Evolutionary conservation across 108 stramenopile species (phyloP), one percentile per base, ranked within the genome.

Genomic region (Pseudonitzschia pungens): DNA sequence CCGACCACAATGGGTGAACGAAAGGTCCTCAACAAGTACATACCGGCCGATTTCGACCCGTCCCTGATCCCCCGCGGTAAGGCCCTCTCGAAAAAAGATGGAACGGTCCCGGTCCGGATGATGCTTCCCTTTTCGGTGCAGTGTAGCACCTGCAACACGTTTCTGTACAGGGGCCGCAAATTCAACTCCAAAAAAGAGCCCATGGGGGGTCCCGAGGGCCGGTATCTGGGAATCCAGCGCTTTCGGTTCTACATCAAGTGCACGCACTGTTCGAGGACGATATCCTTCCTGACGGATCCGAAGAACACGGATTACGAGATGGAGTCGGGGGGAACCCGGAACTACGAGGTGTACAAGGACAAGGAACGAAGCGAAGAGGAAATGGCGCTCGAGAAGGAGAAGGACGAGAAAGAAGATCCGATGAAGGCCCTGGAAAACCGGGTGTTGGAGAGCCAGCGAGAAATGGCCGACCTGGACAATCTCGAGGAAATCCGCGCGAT

Each of bases 1-100:
- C 6, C 36, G 36, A 36, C 7, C 45, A 98, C 55, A 59, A 99
- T 99, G 98, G 98, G 98, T 42, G 98, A 99, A 78, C 93, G 98
- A 56, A 99, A 99, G 71, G 96, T 99, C 54, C 79, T 98, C 31
- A 96, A 95, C 89, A 95, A 96, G 79, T 99, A 99, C 86, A 93
- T 99, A 80, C 96, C 97, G 6, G 77, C 97, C 65, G 96, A 98
- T 74, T 98, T 99, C 80, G 98, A 99, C 75, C 98, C 98, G 32
- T 70, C 83, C 59, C 77, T 96, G 32, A 85, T 99, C 60, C 98
- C 98, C 4, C 81, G 89, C 24, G 79, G 85, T 43, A 97, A 96
- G 76, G 87, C 91, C 36, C 57, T 84, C 5, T 80, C 79, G 18
- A 80, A 88, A 56, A 91, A 91, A 56, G 92, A 96, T 81, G 90